Percentiles rank a stretch among this genome's conserved stretches.
These are phyloP conservation scores for Dryadomyces sulphureus DNA, from an alignment of 2,329 filamentous ascomycete genomes.

Conservation along the genomic window DNA sequence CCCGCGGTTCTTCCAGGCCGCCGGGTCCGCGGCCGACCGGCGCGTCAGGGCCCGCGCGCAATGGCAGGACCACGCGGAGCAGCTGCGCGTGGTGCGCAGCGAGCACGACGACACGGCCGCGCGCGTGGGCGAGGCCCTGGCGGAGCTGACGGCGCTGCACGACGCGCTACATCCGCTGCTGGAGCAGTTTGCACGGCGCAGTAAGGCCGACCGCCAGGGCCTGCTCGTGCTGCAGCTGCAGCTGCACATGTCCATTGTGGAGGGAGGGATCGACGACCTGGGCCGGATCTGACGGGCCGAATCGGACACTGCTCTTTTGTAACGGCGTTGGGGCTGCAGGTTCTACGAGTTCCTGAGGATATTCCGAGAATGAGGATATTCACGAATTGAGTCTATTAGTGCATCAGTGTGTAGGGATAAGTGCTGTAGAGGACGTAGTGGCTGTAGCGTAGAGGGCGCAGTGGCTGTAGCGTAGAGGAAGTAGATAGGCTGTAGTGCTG, in stretches of 20 bases:
- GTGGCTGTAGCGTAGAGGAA: too few relatives aligned
- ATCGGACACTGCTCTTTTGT: not conserved
- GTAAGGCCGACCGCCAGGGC: too few relatives aligned
- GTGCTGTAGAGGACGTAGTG: too few relatives aligned
- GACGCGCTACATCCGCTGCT: conserved; percentile 2
- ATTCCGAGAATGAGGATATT: too few relatives aligned
- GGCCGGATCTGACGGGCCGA: not conserved
- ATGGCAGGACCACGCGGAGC: conserved; percentile 4
- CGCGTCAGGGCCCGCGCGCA: not conserved
- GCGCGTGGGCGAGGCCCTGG: conserved; percentile 1
- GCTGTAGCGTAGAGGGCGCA: too few relatives aligned
- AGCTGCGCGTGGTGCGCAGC: conserved; percentile 2
- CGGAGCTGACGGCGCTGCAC: conserved; percentile 5
- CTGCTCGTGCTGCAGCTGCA: conserved; percentile 3
- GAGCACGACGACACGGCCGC: conserved; percentile 1
- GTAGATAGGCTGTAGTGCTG: too few relatives aligned
- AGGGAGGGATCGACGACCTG: conserved; percentile 6
- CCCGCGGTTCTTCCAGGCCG: not conserved
- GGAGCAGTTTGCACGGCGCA: not conserved
- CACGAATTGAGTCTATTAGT: too few relatives aligned
- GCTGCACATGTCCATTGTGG: conserved; percentile 7
- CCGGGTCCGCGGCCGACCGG: not conserved
- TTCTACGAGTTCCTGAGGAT: too few relatives aligned
- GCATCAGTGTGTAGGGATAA: too few relatives aligned
- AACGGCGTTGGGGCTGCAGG: too few relatives aligned